Conservation (phyloP, 352 stramenopile species). For the Phytophthora sojae region DNA sequence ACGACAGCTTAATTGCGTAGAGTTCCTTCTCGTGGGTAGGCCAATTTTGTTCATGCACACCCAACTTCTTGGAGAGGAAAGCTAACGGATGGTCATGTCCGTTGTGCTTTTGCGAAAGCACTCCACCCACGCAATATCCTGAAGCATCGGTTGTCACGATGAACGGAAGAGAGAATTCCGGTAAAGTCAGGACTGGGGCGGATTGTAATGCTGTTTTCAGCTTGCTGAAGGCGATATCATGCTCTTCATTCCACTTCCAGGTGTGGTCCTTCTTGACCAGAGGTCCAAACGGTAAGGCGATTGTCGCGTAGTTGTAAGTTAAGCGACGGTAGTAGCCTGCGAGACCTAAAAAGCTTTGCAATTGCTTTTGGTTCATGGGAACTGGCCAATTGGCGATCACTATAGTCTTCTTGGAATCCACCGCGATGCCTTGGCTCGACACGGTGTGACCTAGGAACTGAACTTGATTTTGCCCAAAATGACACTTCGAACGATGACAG, state of each 20-base stretch:
- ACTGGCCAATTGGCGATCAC: not conserved
- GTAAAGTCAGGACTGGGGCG: not conserved
- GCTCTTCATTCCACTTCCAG: not conserved
- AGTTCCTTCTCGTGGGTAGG: not conserved
- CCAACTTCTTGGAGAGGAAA: not conserved
- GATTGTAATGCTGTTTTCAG: no score
- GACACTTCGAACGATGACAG: not conserved
- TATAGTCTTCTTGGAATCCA: not conserved
- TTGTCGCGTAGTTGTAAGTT: not conserved
- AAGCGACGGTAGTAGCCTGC: not conserved
- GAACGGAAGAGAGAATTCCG: not conserved
- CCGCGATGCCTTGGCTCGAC: not conserved
- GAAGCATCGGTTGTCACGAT: not conserved
- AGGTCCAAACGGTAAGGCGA: not conserved
- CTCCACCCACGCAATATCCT: not conserved
- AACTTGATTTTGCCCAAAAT: not conserved
- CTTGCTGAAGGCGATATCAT: not conserved
- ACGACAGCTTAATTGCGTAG: not conserved
- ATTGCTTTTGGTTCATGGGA: not conserved
- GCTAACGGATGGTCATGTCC: not conserved
- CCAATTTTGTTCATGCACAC: not conserved
- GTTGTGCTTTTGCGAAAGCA: not conserved
- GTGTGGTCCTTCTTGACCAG: not conserved
- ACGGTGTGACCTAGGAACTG: not conserved
- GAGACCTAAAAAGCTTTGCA: not conserved